Percentiles rank a stretch among this genome's conserved stretches.
Evolutionary conservation across 2,329 filamentous ascomycete genomes (phyloP).

Genomic region (Ceratocystis huliohia): DNA sequence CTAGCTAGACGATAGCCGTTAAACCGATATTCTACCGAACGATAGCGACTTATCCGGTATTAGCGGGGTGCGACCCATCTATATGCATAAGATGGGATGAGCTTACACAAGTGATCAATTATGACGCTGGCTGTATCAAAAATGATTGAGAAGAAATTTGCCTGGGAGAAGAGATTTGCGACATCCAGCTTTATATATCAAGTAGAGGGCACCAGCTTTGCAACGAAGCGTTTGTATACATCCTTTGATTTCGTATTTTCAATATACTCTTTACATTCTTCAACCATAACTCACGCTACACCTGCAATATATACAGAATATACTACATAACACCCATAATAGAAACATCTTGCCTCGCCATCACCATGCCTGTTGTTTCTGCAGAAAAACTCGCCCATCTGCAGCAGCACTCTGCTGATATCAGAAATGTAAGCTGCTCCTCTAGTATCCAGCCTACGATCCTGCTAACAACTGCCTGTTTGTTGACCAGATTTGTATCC

Average conservation of each 20-base stretch:
- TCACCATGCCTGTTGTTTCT: conserved; percentile 77
- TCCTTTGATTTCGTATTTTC: neutral
- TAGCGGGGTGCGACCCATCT: conserved; percentile 11
- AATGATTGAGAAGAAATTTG: neutral
- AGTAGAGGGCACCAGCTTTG: neutral
- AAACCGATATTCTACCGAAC: neutral
- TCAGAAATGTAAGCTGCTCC: conserved; percentile 63
- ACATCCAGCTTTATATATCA: conserved; percentile 4
- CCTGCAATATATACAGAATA: neutral
- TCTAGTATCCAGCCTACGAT: neutral
- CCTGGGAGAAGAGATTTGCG: neutral
- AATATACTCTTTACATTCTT: neutral
- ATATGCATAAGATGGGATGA: conserved; percentile 10
- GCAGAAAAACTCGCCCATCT: conserved; percentile 82
- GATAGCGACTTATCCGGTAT: conserved; percentile 13
- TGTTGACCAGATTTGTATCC: conserved; percentile 64
- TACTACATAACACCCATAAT: too few species aligned
- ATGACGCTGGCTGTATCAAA: conserved; percentile 15
- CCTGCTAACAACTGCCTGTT: conserved; percentile 18
- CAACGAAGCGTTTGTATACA: neutral
- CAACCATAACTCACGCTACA: neutral
- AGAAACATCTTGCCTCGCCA: too few species aligned
- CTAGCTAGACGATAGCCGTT: neutral
- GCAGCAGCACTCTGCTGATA: conserved; percentile 74
- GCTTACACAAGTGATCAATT: conserved; percentile 14